These are phyloP conservation scores for Solanum raphanifolium DNA, from an alignment of 257 asterid species.

Conservation along the genomic window DNA sequence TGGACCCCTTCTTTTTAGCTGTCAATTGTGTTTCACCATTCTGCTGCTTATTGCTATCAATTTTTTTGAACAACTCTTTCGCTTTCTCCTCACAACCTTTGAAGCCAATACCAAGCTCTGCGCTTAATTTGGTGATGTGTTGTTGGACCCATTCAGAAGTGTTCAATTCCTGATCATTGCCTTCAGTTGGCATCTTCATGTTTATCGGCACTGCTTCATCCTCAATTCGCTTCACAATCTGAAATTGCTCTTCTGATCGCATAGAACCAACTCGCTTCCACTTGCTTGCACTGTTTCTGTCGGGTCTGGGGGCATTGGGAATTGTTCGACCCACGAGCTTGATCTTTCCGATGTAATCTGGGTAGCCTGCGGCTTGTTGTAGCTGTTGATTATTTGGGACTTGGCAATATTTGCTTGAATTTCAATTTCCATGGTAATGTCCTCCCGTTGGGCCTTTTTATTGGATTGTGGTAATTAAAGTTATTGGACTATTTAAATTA, in stretches of 20 bases:
- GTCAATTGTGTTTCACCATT: neutral
- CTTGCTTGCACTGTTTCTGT: neutral
- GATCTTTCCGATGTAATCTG: neutral
- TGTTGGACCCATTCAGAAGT: no score
- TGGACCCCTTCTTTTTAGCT: neutral
- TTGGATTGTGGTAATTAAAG: neutral
- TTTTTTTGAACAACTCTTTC: neutral
- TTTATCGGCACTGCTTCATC: neutral
- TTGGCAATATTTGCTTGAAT: neutral
- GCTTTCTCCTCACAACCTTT: neutral
- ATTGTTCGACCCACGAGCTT: neutral
- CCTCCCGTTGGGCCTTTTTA: neutral
- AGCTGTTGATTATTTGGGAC: neutral
- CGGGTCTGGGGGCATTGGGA: neutral
- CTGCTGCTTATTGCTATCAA: neutral
- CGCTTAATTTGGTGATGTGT: no score
- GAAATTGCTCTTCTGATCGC: neutral
- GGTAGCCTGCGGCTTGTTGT: neutral
- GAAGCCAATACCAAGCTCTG: neutral
- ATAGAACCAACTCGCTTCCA: neutral
- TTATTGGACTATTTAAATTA: neutral
- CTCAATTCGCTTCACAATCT: neutral
- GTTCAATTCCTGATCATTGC: no score
- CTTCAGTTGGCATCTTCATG: no score
- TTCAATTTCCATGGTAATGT: neutral